A percentile compares a stretch with the other conserved stretches of the same genome.
These are phyloP conservation scores for Malassezia yamatoensis DNA, from an alignment of 1,284 basidiomycete species.

Conservation along the genomic window DNA sequence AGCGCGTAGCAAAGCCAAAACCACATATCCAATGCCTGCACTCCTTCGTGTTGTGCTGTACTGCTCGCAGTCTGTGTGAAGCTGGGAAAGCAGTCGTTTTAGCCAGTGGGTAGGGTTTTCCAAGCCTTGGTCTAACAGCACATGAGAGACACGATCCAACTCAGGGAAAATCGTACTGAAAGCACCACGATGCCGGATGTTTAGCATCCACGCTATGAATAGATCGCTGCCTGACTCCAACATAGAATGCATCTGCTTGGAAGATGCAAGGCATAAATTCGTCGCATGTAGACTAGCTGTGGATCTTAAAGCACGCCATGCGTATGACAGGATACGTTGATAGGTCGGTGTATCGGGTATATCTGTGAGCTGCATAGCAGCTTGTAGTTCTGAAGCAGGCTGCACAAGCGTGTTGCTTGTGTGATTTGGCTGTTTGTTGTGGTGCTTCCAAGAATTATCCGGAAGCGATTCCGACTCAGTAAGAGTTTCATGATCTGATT, in stretches of 20 bases:
- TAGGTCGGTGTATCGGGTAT: constrained; percentile 28
- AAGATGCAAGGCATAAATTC: constrained; percentile 19
- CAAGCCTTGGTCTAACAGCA: constrained; percentile 19
- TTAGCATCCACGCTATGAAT: constrained; percentile 46
- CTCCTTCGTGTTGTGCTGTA: constrained; percentile 48
- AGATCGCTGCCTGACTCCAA: constrained; percentile 26
- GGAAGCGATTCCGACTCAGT: too few relatives aligned
- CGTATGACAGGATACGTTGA: constrained; percentile 47
- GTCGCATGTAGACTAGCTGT: constrained; percentile 44
- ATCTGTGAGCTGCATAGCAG: constrained; percentile 29
- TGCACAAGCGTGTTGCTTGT: constrained; percentile 1
- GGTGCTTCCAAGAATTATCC: too few relatives aligned
- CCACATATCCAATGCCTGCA: constrained; percentile 47
- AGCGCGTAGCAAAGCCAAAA: constrained; percentile 44
- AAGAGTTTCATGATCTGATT: too few relatives aligned
- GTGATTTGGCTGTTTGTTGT: background rate
- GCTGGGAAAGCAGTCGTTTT: constrained; percentile 24
- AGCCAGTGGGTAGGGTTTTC: constrained; percentile 45
- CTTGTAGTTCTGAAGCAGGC: constrained; percentile 27
- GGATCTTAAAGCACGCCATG: constrained; percentile 49
- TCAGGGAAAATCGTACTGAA: constrained; percentile 48
- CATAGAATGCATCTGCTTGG: constrained; percentile 17
- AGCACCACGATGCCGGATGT: constrained; percentile 47
- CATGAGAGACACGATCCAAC: constrained; percentile 33
- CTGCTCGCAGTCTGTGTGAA: constrained; percentile 23